Base-by-base conservation (phyloP, 2,329 filamentous ascomycete species). In the Alternaria gansuensis region DNA sequence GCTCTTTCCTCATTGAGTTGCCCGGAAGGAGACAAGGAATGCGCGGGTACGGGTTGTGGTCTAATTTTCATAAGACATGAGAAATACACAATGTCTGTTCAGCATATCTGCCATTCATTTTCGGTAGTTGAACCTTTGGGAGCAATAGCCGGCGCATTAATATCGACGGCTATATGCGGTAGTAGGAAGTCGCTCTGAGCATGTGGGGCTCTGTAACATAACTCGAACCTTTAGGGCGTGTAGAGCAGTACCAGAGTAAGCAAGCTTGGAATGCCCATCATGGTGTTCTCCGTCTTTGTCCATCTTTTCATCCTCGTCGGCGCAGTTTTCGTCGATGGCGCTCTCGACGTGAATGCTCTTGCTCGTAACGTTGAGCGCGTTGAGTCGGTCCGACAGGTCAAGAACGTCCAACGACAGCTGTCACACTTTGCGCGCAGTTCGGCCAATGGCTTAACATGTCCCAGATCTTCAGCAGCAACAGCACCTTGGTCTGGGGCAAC, bases 321-420 rank as follows among this genome's bases (percentile, higher is more conserved):
- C 11, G 37, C 37, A 40, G 21, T 13, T 24, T 40, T 24, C 21
- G 51, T 45, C 40, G 8, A 37, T 26, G 49, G 26, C 21, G 33
- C 31, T 7, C 36, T 28, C 2, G 21, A 29, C 29, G 17, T 64
- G 28, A 45, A 63, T 34, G 41, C 36, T 4, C 63, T 71, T 10
- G 67, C 68, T 3, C 63, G 62, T 8, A 54, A 64, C 9, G 39
- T 70, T 10, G 26, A 59, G 7, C 57, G 63, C n/a, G 63, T 69
- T 14, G 68, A 71, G 54, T 71, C 66, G 4, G 60, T 72, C 36
- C 68, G 68, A 36, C 60, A 60, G 24, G 65, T 72, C 37, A 72
- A 72, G 46, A 59, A 72, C 39, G 41, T 70, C 33, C 60, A 67
- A 50, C 62, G 63, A n/a, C 37, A 54, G 13, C 57, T 69, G 21